Evolutionary conservation across 2,329 filamentous ascomycete genomes (phyloP), one percentile per base, ranked within the genome.

Genomic region (Botrytis hyacinthi): DNA sequence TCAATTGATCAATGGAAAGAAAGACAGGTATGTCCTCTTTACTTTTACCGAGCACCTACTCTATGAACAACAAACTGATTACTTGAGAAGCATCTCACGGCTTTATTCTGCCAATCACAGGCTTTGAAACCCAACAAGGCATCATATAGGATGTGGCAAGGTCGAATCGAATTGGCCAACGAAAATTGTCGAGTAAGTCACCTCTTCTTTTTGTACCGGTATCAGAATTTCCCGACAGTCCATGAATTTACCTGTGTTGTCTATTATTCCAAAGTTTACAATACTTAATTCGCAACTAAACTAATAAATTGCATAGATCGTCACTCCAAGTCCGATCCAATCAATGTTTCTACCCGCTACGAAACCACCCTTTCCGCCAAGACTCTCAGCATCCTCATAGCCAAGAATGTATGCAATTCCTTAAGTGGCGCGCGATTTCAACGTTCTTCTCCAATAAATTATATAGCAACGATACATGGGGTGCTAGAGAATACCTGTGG

Each of bases 381-480:
- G 22, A 26, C 32, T 61, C 35, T 37, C 29, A 37, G 32, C 32
- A 26, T 12, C 9, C 20, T 12, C 2, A 37, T 26, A 26, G 57
- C 57, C 54, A 59, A 32, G 54, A 9, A 57, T 9, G 16, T 32
- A 32, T 7, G 7, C 16, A 59, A 59, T 59, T 1, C 6, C n/a
- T 2, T 59, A 6, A 18, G 2, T 32, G 2, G 16, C 7, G n/a
- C 18, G 1, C 29, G 3, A 14, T 4, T 20, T 16, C 16, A 57
- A 32, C 22, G 6, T 9, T 20, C 16, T 16, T 20, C 9, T 59
- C 54, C 26, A n/a, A 51, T 6, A 10, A 18, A 32, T 9, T 59
- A 0, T 1, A 32, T 32, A 32, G n/a, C 4, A 29, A 29, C 6
- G 22, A 1, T 57, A 10, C 4, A 54, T 16, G 14, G 0, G 4